A percentile compares a stretch with the other conserved stretches of the same genome.
These are phyloP conservation scores for Geosmithia flava DNA, from an alignment of 2,329 filamentous ascomycete genomes.

Conservation along the genomic window DNA sequence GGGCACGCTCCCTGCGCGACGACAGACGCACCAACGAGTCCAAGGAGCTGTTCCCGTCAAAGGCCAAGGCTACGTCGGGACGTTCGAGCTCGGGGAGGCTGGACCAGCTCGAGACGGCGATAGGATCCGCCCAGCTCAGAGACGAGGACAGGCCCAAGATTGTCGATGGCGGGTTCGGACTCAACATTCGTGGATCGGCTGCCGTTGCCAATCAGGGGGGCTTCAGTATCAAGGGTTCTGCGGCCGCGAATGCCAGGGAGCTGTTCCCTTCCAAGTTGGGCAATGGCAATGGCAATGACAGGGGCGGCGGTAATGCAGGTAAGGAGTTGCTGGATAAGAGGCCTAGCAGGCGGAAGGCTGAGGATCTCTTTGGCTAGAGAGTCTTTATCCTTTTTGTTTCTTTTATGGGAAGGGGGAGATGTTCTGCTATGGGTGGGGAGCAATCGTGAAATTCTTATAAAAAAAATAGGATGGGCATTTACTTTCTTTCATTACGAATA, in stretches of 20 bases:
- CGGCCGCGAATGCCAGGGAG: conserved; percentile 49
- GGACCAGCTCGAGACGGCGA: conserved; percentile 24
- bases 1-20: conserved; percentile 19
- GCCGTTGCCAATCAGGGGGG: conserved; percentile 30
- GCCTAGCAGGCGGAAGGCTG: conserved; percentile 46
- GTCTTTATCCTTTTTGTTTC: background rate
- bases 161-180: conserved; percentile 34
- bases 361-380: conserved; percentile 56
- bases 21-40: conserved; percentile 17
- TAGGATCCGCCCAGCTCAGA: conserved; percentile 21
- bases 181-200: conserved; percentile 51
- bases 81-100: conserved; percentile 14
- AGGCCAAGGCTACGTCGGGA: conserved; percentile 5
- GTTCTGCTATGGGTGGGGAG: background rate
- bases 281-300: background rate
- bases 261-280: conserved; percentile 47
- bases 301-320: conserved; percentile 37
- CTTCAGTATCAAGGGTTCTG: conserved; percentile 53
- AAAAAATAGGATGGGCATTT: background rate
- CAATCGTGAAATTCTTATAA: too few relatives aligned
- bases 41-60: conserved; percentile 27
- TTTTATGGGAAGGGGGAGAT: background rate
- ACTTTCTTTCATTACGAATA: background rate
- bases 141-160: conserved; percentile 39
- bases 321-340: conserved; percentile 55